Base-by-base conservation (phyloP, 768 basidiomycete species). In the Ramaria sp. region DNA sequence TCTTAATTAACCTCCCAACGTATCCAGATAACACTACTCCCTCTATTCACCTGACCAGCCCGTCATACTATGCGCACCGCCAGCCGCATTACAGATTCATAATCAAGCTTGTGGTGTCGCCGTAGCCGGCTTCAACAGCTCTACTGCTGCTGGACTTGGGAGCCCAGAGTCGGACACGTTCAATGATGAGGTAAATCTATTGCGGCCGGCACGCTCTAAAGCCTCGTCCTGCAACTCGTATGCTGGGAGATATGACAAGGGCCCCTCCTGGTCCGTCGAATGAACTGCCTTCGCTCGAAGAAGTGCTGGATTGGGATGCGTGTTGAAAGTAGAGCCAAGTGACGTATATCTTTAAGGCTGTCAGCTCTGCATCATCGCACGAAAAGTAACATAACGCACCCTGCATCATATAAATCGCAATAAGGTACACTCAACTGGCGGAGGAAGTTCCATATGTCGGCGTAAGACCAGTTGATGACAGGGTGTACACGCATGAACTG, bases 391-490 rank as follows among this genome's bases (percentile, higher is more conserved):
- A 51, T 52, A 11, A 68, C 84, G 55, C 58, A 94, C 88, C 95
- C 96, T 71, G 88, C 75, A 63, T 98, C 91, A 65, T 99, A 99
- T 43, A 99, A 67, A 38, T 69, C 66, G 67, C 96, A 99, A 67
- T 94, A 99, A 1, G 88, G 89, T 4, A 99, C 81, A 3, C 82
- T 67, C 19, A 93, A 70, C 51, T 72, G 71, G 17, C 82, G 76
- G 45, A 99, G 73, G 72, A 94, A 99, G 2, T 73, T 72, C 96
- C 96, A 99, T 4, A 99, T 82, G 61, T 94, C 83, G 10, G 71
- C 67, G 70, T 99, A 99, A 0, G 82, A 76, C 96, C 96, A 99
- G 66, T 97, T 85, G 57, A 99, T 88, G 63, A 99, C 87, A 0
- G 96, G 96, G 66, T 98, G 94, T 19, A 98, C 80, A 19, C 96